phyloP scores from a whole-genome alignment of 2,329 filamentous ascomycete genomes.

The Colletotrichum sp. region DNA sequence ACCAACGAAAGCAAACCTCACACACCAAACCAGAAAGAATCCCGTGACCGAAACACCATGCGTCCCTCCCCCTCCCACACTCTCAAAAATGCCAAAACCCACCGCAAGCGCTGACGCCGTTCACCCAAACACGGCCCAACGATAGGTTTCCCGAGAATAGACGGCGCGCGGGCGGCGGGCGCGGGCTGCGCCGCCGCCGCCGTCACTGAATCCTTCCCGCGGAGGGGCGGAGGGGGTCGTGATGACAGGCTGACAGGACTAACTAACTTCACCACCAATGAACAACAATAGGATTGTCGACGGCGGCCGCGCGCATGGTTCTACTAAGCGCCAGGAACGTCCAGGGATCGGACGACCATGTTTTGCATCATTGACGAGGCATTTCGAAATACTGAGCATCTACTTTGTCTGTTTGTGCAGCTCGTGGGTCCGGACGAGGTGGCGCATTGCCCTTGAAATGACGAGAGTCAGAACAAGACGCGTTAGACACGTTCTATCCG shows the following conservation, averaged over 20 bases:
- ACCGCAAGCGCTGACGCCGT: neutral
- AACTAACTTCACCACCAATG: neutral
- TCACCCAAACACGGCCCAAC: neutral
- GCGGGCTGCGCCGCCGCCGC: neutral
- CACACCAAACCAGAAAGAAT: neutral
- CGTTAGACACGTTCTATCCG: neutral
- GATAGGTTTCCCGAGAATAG: neutral
- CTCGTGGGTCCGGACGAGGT: neutral
- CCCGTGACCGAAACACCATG: neutral
- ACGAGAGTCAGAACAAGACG: neutral
- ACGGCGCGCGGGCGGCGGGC: neutral
- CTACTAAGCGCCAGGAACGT: constrained; percentile 14
- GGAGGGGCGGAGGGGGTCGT: neutral
- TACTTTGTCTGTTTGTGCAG: neutral
- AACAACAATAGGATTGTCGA: neutral
- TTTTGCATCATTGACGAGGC: neutral
- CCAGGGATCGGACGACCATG: neutral
- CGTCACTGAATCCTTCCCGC: neutral
- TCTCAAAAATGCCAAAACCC: neutral
- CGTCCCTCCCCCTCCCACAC: neutral
- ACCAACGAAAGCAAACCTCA: neutral
- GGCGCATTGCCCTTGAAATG: neutral
- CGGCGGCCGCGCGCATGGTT: neutral
- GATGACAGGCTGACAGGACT: neutral
- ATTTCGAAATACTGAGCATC: neutral